phyloP scores from a whole-genome alignment of 441 rosid genomes.

The Kokia cookei region DNA sequence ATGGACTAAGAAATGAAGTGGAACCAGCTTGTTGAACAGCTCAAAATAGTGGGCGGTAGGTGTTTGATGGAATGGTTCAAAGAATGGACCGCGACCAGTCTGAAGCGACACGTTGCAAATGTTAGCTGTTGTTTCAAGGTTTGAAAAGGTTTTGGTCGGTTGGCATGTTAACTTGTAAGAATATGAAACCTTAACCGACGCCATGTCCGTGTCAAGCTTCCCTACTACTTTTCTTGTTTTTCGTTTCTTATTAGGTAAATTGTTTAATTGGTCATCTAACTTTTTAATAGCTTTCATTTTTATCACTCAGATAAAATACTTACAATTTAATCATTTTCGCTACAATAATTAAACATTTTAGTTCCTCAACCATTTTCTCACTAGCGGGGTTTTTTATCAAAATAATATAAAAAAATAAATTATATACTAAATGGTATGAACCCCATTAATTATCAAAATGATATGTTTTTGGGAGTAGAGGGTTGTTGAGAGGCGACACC shows the following conservation, averaged over 20 bases:
- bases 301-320: no score
- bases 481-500: no score
- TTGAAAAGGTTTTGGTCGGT: background rate
- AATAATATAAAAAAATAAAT: no score
- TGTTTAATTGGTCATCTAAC: no score
- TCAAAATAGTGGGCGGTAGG: background rate
- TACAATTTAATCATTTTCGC: no score
- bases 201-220: background rate
- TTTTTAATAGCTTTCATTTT: no score
- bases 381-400: no score
- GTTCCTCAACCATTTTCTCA: no score
- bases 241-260: background rate
- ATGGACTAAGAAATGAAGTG: background rate
- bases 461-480: no score
- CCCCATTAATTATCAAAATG: no score
- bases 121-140: background rate
- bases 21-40: background rate
- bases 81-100: background rate
- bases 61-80: background rate
- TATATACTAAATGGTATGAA: no score
- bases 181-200: background rate
- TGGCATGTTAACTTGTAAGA: background rate
- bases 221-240: background rate
- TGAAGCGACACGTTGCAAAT: background rate
- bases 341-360: no score